Evolutionary conservation across 495 filamentous ascomycete genomes (phyloP).

Genomic region (Aspergillus sclerotiicarbonarius): DNA sequence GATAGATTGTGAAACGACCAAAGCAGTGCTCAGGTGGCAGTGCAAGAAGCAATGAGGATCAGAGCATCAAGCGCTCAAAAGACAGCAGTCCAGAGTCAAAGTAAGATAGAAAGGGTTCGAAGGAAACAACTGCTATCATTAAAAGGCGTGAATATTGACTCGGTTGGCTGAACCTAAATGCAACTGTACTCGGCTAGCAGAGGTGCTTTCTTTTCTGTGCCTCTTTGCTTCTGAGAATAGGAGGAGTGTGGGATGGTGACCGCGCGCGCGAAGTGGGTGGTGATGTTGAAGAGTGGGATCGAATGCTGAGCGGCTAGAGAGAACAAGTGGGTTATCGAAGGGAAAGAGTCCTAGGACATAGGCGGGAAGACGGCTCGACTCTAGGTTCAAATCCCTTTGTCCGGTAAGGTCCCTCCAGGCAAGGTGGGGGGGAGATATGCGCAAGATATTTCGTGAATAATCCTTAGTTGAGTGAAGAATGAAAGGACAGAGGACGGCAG

Average conservation of each 20-base stretch:
- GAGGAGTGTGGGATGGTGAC: not conserved
- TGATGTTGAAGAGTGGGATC: not conserved
- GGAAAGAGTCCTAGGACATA: conserved; percentile 13
- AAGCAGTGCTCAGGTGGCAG: not conserved
- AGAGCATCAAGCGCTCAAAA: not conserved
- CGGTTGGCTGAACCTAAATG: not conserved
- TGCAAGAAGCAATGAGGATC: not conserved
- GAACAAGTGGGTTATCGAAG: conserved; percentile 13
- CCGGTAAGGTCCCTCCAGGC: conserved; percentile 19
- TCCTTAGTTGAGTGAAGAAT: conserved; percentile 26
- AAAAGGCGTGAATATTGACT: not conserved
- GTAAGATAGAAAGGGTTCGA: not conserved
- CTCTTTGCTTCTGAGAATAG: not conserved
- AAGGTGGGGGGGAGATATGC: conserved; percentile 19
- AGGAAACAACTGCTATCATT: not conserved
- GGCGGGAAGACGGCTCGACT: conserved; percentile 21
- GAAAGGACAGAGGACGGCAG: conserved; percentile 21
- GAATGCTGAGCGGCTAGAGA: conserved; percentile 14
- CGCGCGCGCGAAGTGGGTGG: not conserved
- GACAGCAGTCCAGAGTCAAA: not conserved
- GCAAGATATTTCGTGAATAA: conserved; percentile 23
- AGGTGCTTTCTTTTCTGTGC: not conserved
- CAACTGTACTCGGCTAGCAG: not conserved
- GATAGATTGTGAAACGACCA: not conserved
- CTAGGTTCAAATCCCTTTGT: conserved; percentile 21